A percentile compares a stretch with the other conserved stretches of the same genome.
These are phyloP conservation scores for Filobasidium floriforme DNA, from an alignment of 768 basidiomycete species.

Conservation along the genomic window DNA sequence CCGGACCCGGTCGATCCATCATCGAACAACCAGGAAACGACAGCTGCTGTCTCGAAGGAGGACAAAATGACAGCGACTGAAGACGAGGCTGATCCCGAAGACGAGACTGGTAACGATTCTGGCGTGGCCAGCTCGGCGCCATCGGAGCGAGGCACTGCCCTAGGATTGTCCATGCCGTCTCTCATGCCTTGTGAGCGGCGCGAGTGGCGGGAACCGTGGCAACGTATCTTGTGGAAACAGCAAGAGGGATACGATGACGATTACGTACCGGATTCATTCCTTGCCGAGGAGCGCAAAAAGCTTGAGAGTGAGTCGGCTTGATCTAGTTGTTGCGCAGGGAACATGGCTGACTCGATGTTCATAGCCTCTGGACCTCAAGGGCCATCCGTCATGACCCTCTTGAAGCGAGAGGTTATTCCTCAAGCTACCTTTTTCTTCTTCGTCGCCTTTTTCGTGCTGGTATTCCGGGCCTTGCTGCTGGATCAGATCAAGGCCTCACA, in stretches of 20 bases:
- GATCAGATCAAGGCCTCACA: conserved; percentile 46
- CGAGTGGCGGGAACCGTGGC: conserved; percentile 4
- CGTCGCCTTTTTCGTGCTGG: conserved; percentile 68
- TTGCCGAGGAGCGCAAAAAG: conserved; percentile 37
- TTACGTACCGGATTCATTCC: conserved; percentile 67
- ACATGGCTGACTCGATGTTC: conserved; percentile 47
- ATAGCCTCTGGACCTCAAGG: conserved; percentile 34
- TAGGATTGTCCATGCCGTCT: neutral
- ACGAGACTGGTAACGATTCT: conserved; percentile 6
- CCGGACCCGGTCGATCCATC: neutral
- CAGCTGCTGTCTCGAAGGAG: too few species aligned
- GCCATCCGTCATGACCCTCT: conserved; percentile 58
- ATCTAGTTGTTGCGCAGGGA: conserved; percentile 51
- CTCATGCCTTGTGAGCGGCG: neutral
- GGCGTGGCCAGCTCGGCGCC: neutral
- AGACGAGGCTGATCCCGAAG: neutral
- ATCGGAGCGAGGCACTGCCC: neutral
- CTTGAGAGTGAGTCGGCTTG: conserved; percentile 40
- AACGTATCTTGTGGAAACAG: conserved; percentile 26
- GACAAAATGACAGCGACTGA: neutral
- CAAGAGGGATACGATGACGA: conserved; percentile 67
- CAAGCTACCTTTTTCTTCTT: conserved; percentile 74
- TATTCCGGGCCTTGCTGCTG: conserved; percentile 66
- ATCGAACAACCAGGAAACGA: neutral
- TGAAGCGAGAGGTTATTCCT: conserved; percentile 37